phyloP scores from a whole-genome alignment of 2,329 filamentous ascomycete species.

The Neopestalotiopsis sp. region DNA sequence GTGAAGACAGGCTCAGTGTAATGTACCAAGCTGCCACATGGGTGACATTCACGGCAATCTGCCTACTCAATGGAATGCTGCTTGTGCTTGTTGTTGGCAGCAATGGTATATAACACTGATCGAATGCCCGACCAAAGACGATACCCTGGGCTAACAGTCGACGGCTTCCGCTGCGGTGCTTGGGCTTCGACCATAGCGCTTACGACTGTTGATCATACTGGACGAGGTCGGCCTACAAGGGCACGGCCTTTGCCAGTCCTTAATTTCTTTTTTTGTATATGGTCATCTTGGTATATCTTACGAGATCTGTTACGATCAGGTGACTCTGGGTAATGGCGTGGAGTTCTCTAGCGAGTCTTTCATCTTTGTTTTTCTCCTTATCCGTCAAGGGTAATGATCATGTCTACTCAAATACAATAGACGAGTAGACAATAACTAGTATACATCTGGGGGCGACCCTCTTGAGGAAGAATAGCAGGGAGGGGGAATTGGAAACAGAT shows the following conservation, averaged over 20 bases:
- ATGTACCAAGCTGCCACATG: conserved; percentile 50
- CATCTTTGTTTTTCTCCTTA: neutral
- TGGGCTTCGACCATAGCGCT: neutral
- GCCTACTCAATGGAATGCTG: conserved; percentile 55
- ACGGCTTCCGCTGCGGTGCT: neutral
- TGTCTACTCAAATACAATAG: neutral
- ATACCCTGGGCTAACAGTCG: neutral
- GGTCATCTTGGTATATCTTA: conserved; percentile 4
- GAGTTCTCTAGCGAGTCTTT: neutral
- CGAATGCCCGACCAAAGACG: neutral
- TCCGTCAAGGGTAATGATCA: neutral
- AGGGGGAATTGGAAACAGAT: neutral
- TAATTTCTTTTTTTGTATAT: neutral
- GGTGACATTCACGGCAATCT: conserved; percentile 49
- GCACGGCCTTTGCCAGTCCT: neutral
- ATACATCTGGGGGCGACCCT: neutral
- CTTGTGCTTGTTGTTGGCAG: conserved; percentile 56
- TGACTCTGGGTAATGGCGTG: neutral
- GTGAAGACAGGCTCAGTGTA: conserved; percentile 49
- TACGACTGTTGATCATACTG: neutral
- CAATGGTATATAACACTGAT: conserved; percentile 30
- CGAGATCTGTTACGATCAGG: neutral
- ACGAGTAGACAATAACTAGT: neutral
- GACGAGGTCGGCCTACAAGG: neutral
- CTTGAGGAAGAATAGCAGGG: neutral